phyloP scores from a whole-genome alignment of 73 alveolate species.

The Breviolum minutum region DNA sequence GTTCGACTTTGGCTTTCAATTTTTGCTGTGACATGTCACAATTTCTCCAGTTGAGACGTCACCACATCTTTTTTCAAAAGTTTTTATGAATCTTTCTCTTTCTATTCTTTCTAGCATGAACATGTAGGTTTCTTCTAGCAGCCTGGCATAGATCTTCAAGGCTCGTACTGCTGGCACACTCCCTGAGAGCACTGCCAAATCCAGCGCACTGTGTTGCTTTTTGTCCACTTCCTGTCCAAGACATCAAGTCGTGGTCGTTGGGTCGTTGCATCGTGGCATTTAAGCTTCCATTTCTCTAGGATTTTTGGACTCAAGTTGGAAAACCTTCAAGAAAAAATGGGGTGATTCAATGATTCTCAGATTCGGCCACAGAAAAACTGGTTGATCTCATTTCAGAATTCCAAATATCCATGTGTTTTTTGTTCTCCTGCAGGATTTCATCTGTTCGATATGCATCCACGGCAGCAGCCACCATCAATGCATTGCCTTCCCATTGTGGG shows the following conservation, averaged over 20 bases:
- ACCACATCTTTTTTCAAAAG: background rate
- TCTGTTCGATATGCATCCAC: background rate
- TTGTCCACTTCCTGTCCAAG: slow-evolving; percentile 46
- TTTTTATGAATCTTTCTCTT: no score
- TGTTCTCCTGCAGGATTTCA: slow-evolving; percentile 5
- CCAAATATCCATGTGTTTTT: no score
- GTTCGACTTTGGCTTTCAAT: background rate
- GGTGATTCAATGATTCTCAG: no score
- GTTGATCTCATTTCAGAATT: no score
- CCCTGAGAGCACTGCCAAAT: slow-evolving; percentile 59
- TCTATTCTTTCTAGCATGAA: background rate
- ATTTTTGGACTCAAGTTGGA: no score
- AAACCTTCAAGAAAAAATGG: no score
- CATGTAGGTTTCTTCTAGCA: background rate
- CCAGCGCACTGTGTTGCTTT: slow-evolving; percentile 53
- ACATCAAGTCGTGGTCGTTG: background rate
- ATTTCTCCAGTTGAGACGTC: background rate
- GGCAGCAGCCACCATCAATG: background rate
- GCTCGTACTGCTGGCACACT: background rate
- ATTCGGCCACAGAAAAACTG: no score
- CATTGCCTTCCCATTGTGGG: background rate
- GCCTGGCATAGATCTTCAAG: background rate
- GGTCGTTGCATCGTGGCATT: background rate
- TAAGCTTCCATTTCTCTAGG: no score
- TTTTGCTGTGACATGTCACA: no score